These are phyloP conservation scores for Asterochloris sp. DNA, from an alignment of 139 green algal genomes.

Conservation along the genomic window DNA sequence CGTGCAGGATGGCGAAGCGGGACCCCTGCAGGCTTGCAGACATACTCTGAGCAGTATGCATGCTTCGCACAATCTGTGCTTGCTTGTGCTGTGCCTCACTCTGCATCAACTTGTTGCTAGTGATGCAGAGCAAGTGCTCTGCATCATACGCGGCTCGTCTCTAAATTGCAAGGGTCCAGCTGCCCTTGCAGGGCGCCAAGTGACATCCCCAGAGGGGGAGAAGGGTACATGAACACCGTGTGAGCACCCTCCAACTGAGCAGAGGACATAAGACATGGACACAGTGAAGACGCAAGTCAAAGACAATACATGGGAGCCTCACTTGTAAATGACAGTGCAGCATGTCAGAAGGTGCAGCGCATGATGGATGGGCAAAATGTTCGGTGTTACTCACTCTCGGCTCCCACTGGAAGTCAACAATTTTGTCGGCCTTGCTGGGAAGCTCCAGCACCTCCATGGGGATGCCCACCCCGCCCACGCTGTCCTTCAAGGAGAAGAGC, in stretches of 20 bases:
- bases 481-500: constrained; percentile 81
- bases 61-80: too few species aligned
- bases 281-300: not conserved
- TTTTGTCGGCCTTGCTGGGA: constrained; percentile 65
- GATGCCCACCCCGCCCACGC: constrained; percentile 68
- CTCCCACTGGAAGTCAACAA: constrained; percentile 93
- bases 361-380: not conserved
- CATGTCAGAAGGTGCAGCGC: not conserved
- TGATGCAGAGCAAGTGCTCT: too few species aligned
- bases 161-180: too few species aligned
- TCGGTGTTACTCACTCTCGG: constrained; percentile 34
- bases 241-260: too few species aligned
- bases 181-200: too few species aligned
- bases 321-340: not conserved
- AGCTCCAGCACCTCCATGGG: constrained; percentile 88
- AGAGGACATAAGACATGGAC: too few species aligned
- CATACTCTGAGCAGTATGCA: too few species aligned
- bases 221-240: too few species aligned
- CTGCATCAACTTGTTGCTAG: too few species aligned
- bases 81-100: too few species aligned
- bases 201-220: too few species aligned
- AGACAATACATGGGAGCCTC: not conserved
- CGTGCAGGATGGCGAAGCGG: constrained; percentile 14
- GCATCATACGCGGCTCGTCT: too few species aligned
- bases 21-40: constrained; percentile 1